These are phyloP conservation scores for Aspergillus fumigatiaffinis DNA, from an alignment of 2,329 filamentous ascomycete genomes.

Conservation along the genomic window DNA sequence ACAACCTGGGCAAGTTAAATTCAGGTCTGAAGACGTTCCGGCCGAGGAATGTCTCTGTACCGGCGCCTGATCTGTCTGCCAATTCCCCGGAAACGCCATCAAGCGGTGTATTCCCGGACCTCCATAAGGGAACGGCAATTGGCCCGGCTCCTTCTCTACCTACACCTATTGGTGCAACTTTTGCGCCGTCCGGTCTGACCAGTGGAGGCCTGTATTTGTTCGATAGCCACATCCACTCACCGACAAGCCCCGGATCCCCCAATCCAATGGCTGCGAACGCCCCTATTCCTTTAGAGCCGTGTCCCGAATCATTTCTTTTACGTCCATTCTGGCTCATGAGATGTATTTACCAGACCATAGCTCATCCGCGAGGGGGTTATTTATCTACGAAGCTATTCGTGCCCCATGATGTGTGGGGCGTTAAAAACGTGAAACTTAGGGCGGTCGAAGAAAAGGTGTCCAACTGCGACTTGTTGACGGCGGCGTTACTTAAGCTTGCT, in stretches of 20 bases:
- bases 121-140: conserved; percentile 46
- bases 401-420: conserved; percentile 86
- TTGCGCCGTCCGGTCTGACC: conserved; percentile 53
- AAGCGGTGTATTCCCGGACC: conserved; percentile 60
- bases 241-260: conserved; percentile 60
- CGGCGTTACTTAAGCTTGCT: conserved; percentile 77
- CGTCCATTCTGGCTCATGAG: conserved; percentile 98
- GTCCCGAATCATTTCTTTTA: conserved; percentile 82
- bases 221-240: conserved; percentile 73
- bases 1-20: conserved; percentile 60
- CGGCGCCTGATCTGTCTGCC: conserved; percentile 58
- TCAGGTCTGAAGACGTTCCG: conserved; percentile 70
- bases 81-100: conserved; percentile 71
- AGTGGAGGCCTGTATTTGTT: conserved; percentile 75
- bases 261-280: conserved; percentile 60
- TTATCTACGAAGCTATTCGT: conserved; percentile 88
- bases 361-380: conserved; percentile 87
- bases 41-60: conserved; percentile 67
- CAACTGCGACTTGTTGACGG: conserved; percentile 85
- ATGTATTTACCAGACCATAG: conserved; percentile 85
- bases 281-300: conserved; percentile 80
- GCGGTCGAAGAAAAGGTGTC: conserved; percentile 89
- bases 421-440: conserved; percentile 90
- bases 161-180: conserved; percentile 62
- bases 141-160: conserved; percentile 59